These are phyloP conservation scores for Puccinellia tenuiflora DNA, from an alignment of 176 grass and related monocot species.

Conservation along the genomic window DNA sequence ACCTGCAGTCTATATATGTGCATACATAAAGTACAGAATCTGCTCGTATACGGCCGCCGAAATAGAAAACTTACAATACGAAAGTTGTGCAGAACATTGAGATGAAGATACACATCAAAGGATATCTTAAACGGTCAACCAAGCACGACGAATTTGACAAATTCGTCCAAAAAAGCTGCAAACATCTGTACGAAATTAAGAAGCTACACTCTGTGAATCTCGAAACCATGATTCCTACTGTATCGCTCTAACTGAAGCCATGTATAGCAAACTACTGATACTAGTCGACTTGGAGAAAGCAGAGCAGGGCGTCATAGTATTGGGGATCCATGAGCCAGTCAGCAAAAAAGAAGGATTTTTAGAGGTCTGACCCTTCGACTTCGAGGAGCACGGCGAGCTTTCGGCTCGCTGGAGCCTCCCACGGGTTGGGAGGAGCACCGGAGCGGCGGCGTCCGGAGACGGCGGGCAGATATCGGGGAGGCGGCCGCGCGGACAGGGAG, in stretches of 20 bases:
- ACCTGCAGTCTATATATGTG: too few relatives aligned
- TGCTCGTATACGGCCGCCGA: too few relatives aligned
- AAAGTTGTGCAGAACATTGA: too few relatives aligned
- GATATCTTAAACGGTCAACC: too few relatives aligned
- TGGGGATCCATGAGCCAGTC: background rate
- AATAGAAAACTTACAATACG: too few relatives aligned
- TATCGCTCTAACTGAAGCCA: background rate
- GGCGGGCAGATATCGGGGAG: background rate
- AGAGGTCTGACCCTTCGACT: slow-evolving; percentile 50
- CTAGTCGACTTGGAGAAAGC: background rate
- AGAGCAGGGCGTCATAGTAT: background rate
- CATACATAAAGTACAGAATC: too few relatives aligned
- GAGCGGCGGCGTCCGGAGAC: background rate
- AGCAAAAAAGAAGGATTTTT: background rate
- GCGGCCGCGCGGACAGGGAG: background rate
- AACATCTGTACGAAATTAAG: too few relatives aligned
- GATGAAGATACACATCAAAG: too few relatives aligned
- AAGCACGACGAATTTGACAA: too few relatives aligned
- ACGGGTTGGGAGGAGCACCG: slow-evolving; percentile 21
- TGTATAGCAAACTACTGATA: background rate
- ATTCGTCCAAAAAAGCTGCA: too few relatives aligned
- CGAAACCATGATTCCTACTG: background rate
- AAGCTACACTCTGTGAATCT: too few relatives aligned
- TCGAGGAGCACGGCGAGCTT: slow-evolving; percentile 44
- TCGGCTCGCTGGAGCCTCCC: background rate